These are phyloP conservation scores for Farysia itapuensis DNA, from an alignment of 1,284 basidiomycete genomes.

Conservation along the genomic window DNA sequence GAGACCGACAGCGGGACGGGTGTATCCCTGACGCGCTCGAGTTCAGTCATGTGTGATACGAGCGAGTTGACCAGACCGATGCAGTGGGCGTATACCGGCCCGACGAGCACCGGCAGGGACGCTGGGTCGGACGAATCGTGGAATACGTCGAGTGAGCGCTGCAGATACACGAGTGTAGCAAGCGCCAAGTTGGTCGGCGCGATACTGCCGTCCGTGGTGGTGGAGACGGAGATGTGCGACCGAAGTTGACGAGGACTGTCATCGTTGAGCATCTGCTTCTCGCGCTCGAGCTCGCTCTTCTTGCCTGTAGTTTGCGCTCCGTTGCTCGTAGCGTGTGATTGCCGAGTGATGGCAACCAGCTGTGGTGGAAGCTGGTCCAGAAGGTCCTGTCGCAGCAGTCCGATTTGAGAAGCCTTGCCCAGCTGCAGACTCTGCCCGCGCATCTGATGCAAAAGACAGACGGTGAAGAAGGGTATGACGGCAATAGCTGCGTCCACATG, in stretches of 20 bases:
- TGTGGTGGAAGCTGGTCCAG: conserved; percentile 7
- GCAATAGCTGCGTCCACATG: conserved; percentile 11
- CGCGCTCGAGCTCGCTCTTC: conserved; percentile 3
- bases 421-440: conserved; percentile 10
- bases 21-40: conserved; percentile 33
- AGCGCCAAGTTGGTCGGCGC: conserved; percentile 13
- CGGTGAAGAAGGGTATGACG: conserved; percentile 25
- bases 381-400: conserved; percentile 8
- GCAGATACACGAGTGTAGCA: conserved; percentile 11
- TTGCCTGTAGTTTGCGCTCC: too few species aligned
- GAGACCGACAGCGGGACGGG: conserved; percentile 33
- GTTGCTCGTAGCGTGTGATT: too few species aligned
- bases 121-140: conserved; percentile 1
- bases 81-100: conserved; percentile 28
- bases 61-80: conserved; percentile 32
- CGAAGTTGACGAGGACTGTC: conserved; percentile 5
- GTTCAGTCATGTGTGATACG: conserved; percentile 25
- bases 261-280: conserved; percentile 19
- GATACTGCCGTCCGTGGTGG: neutral
- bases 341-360: conserved; percentile 1
- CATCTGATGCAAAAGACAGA: conserved; percentile 32
- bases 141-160: conserved; percentile 11
- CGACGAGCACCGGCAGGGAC: conserved; percentile 2
- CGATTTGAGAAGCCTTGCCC: neutral
- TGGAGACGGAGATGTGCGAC: neutral